Evolutionary conservation across 2,329 filamentous ascomycete species (phyloP).

Genomic region (Bertia moriformis): DNA sequence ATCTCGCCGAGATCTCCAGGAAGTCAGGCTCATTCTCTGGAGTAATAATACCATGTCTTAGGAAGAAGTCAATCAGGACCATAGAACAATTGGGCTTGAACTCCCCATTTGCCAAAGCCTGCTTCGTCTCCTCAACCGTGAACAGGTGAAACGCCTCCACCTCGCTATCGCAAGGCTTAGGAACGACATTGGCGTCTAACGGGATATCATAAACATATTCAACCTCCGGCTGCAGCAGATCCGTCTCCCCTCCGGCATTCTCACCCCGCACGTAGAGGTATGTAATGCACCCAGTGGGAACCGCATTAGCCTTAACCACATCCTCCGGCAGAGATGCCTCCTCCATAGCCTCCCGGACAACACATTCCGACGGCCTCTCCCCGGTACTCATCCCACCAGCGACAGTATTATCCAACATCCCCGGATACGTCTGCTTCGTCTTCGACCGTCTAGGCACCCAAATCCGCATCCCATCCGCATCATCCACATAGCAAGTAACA

Average conservation of each 20-base stretch:
- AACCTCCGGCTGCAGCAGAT: constrained; percentile 47
- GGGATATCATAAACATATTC: constrained; percentile 62
- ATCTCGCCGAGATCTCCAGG: constrained; percentile 42
- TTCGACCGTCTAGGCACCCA: constrained; percentile 54
- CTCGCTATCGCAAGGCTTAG: constrained; percentile 61
- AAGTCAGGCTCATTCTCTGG: constrained; percentile 60
- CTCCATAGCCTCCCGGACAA: constrained; percentile 55
- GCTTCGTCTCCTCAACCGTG: constrained; percentile 41
- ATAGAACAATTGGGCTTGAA: constrained; percentile 78
- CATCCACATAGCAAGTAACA: constrained; percentile 41
- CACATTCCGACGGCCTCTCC: constrained; percentile 46
- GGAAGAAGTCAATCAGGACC: constrained; percentile 68
- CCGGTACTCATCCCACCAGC: constrained; percentile 55
- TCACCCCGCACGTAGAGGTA: constrained; percentile 51
- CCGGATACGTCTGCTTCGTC: constrained; percentile 54
- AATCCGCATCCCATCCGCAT: constrained; percentile 32
- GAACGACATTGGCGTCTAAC: constrained; percentile 38
- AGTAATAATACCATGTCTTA: constrained; percentile 62
- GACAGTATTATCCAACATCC: constrained; percentile 61
- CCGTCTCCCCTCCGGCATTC: constrained; percentile 49
- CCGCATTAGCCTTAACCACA: constrained; percentile 34
- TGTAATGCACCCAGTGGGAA: constrained; percentile 43
- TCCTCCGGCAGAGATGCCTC: constrained; percentile 53
- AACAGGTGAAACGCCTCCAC: constrained; percentile 63
- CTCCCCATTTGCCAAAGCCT: constrained; percentile 47